Evolutionary conservation across 768 basidiomycete genomes (phyloP).

Genomic region (Chiua virens): DNA sequence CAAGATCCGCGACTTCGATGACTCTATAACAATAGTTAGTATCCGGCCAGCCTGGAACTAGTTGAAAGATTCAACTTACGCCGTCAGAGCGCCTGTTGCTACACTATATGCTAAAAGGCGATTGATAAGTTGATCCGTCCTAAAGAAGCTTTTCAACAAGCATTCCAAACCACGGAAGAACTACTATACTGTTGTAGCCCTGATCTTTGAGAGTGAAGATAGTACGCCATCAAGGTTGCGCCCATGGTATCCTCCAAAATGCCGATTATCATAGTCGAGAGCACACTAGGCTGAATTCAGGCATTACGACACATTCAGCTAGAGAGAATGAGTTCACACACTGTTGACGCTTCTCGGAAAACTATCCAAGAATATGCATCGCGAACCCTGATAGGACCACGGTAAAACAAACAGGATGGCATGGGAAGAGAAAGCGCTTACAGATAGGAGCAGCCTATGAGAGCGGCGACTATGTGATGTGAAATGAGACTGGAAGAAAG

Average conservation of each 20-base stretch:
- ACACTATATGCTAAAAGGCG: conserved; percentile 8
- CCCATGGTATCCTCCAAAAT: neutral
- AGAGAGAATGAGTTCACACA: neutral
- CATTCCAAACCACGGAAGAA: neutral
- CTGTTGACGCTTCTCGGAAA: neutral
- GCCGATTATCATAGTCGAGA: neutral
- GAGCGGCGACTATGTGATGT: too few species aligned
- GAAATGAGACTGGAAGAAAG: too few species aligned
- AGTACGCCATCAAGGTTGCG: neutral
- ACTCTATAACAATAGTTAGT: too few species aligned
- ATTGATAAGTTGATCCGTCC: conserved; percentile 4
- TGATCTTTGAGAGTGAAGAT: neutral
- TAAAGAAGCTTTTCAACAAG: neutral
- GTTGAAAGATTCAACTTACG: neutral
- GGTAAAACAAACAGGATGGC: neutral
- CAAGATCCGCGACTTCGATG: too few species aligned
- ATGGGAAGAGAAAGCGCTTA: neutral
- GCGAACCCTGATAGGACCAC: too few species aligned
- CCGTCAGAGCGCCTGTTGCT: conserved; percentile 9
- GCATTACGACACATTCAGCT: neutral
- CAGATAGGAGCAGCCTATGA: neutral
- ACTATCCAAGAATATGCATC: neutral
- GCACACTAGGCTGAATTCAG: neutral
- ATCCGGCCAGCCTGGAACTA: too few species aligned
- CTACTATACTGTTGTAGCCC: neutral